A percentile compares a stretch with the other conserved stretches of the same genome.
Conservation (phyloP, 2,329 filamentous ascomycete genomes). For the Claviceps spartinae region DNA sequence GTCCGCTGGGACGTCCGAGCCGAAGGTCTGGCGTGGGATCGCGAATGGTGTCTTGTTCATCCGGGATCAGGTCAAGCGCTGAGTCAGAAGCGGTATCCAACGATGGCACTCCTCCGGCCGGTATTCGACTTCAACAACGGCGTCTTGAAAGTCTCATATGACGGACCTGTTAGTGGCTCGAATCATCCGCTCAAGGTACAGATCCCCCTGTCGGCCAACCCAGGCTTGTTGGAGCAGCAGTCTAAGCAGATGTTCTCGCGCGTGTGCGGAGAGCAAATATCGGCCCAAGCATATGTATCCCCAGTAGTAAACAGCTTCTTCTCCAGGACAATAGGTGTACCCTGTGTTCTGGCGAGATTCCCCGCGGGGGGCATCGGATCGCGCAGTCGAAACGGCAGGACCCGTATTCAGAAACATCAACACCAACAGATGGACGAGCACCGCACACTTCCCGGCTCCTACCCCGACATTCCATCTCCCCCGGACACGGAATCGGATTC, state of each 20-base stretch:
- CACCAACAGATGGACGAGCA: conserved; percentile 21
- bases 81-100: conserved; percentile 77
- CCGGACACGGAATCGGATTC: conserved; percentile 45
- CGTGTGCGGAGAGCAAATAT: conserved; percentile 73
- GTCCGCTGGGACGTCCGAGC: conserved; percentile 60
- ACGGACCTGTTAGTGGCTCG: conserved; percentile 16
- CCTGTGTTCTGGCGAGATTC: conserved; percentile 75
- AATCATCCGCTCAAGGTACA: conserved; percentile 19
- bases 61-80: conserved; percentile 71
- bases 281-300: conserved; percentile 56
- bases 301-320: conserved; percentile 62
- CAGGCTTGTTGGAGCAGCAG: conserved; percentile 36
- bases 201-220: conserved; percentile 55
- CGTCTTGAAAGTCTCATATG: conserved; percentile 46
- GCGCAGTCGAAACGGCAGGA: conserved; percentile 56
- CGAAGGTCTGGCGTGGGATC: conserved; percentile 85
- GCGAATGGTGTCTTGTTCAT: conserved; percentile 92
- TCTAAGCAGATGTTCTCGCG: conserved; percentile 39
- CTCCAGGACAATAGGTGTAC: conserved; percentile 56
- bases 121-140: conserved; percentile 56
- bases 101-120: conserved; percentile 75
- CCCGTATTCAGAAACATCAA: conserved; percentile 49
- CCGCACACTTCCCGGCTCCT: conserved; percentile 36
- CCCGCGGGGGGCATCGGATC: conserved; percentile 50
- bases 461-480: conserved; percentile 39